phyloP scores from a whole-genome alignment of 176 grass and related monocot genomes.

The Aegilops speltoides region DNA sequence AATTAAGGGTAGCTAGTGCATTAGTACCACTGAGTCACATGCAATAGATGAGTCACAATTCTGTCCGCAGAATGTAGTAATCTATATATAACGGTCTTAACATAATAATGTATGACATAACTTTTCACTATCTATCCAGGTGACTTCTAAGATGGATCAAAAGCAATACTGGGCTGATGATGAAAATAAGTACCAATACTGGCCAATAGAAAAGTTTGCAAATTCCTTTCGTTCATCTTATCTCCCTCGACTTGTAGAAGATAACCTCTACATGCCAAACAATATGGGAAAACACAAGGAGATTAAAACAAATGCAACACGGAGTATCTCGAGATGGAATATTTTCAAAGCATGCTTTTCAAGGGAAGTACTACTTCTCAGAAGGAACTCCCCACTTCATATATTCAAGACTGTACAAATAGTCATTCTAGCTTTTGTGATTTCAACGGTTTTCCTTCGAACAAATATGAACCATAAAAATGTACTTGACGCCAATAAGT shows the following conservation, averaged over 20 bases:
- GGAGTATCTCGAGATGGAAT: slow-evolving; percentile 46
- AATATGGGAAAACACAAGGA: slow-evolving; percentile 17
- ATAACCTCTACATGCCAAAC: slow-evolving; percentile 5
- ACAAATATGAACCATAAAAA: slow-evolving; percentile 54
- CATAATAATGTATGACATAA: neutral
- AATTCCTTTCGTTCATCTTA: slow-evolving; percentile 45
- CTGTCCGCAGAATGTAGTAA: neutral
- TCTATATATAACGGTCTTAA: neutral
- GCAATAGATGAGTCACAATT: neutral
- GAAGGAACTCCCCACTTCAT: slow-evolving; percentile 65
- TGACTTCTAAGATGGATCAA: slow-evolving; percentile 71
- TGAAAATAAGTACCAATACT: slow-evolving; percentile 53
- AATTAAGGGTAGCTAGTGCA: neutral
- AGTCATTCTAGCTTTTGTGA: slow-evolving; percentile 55
- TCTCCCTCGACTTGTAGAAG: slow-evolving; percentile 22
- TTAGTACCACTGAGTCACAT: neutral
- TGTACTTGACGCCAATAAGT: slow-evolving; percentile 61
- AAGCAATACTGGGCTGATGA: slow-evolving; percentile 60
- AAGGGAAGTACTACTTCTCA: slow-evolving; percentile 66
- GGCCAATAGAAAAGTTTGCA: slow-evolving; percentile 48
- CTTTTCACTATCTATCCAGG: slow-evolving; percentile 36
- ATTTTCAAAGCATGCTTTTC: slow-evolving; percentile 74
- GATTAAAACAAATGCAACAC: slow-evolving; percentile 22
- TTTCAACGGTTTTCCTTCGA: slow-evolving; percentile 65
- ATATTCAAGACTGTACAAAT: slow-evolving; percentile 76